A percentile compares a stretch with the other conserved stretches of the same genome.
Evolutionary conservation across 2,329 filamentous ascomycete genomes (phyloP).

Genomic region (Diaporthe sp.): DNA sequence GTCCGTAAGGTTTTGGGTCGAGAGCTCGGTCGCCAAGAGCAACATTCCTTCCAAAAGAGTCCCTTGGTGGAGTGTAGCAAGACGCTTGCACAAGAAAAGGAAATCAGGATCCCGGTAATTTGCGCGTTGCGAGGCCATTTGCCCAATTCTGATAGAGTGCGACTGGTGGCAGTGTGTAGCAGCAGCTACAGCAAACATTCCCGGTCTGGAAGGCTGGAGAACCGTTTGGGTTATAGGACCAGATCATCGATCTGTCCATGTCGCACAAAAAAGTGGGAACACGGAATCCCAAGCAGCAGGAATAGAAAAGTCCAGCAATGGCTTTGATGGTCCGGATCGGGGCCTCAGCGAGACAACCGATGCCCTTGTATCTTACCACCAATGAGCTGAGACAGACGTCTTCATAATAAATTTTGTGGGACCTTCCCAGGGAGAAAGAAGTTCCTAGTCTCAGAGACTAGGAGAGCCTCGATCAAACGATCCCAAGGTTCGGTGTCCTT

Average conservation of each 20-base stretch:
- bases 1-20: background rate
- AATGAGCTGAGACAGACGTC: constrained; percentile 30
- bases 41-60: constrained; percentile 12
- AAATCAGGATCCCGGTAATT: constrained; percentile 18
- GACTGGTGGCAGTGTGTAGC: constrained; percentile 11
- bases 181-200: constrained; percentile 21
- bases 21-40: background rate
- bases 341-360: constrained; percentile 33
- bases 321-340: constrained; percentile 30
- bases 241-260: constrained; percentile 22
- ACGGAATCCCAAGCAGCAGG: constrained; percentile 10
- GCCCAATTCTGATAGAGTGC: constrained; percentile 2
- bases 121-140: constrained; percentile 8
- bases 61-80: background rate
- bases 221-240: background rate
- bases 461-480: constrained; percentile 7
- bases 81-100: constrained; percentile 23
- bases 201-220: background rate
- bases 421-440: background rate
- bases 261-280: background rate
- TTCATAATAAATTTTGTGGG: background rate
- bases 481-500: background rate
- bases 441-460: constrained; percentile 28
- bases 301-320: constrained; percentile 24
- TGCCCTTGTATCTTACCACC: constrained; percentile 34